A percentile compares a stretch with the other conserved stretches of the same genome.
These are phyloP conservation scores for Arabis hirsuta DNA, from an alignment of 345 rosid genomes.

Conservation along the genomic window DNA sequence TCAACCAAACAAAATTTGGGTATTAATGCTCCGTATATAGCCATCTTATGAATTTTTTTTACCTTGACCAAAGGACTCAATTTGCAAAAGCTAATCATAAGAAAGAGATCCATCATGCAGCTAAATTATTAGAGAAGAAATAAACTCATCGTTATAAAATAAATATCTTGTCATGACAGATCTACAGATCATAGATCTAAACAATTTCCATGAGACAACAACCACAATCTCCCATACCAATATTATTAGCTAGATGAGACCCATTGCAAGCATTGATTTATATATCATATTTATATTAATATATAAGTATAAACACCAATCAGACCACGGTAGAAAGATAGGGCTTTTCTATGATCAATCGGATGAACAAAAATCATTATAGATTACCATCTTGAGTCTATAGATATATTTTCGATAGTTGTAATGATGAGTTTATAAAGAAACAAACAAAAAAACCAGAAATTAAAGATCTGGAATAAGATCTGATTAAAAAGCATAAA, in stretches of 20 bases:
- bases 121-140: neutral
- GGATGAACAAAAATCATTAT: neutral
- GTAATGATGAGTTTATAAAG: neutral
- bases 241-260: constrained; percentile 11
- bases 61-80: neutral
- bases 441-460: neutral
- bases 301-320: constrained; percentile 1
- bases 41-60: neutral
- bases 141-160: neutral
- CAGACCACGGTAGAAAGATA: neutral
- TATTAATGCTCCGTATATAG: constrained; percentile 7
- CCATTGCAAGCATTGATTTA: neutral
- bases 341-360: constrained; percentile 16
- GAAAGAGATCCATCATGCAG: constrained; percentile 10
- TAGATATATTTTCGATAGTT: neutral
- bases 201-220: constrained; percentile 24
- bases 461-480: constrained; percentile 15
- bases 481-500: neutral
- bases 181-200: constrained; percentile 30
- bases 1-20: constrained; percentile 14
- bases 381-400: constrained; percentile 7
- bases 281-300: neutral
- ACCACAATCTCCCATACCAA: constrained; percentile 32
- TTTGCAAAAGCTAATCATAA: constrained; percentile 1
- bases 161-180: constrained; percentile 17